Evolutionary conservation across 2,329 filamentous ascomycete genomes (phyloP).

Genomic region (Ophioceras dolichostomum): DNA sequence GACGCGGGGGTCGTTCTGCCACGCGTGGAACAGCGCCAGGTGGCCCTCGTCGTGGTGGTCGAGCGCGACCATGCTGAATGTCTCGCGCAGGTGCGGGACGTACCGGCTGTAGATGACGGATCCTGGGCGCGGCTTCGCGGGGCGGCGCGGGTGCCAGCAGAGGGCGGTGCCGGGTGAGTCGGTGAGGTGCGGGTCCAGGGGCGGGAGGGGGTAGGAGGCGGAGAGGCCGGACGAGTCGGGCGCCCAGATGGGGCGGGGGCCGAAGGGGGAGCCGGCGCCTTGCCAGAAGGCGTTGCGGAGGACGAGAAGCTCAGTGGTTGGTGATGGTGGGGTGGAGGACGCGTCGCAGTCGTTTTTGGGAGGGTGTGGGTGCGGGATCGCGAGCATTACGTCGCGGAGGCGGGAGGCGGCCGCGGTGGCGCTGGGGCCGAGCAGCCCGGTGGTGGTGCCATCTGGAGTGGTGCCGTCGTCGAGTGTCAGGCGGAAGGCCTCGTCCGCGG

Average conservation of each 20-base stretch:
- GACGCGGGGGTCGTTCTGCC: conserved; percentile 77
- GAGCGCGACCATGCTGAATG: conserved; percentile 65
- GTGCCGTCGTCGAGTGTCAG: conserved; percentile 26
- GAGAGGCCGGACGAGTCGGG: conserved; percentile 27
- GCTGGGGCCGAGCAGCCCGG: neutral
- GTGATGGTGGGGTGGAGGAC: no score
- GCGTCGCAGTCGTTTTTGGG: neutral
- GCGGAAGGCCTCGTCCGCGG: conserved; percentile 34
- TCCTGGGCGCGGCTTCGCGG: conserved; percentile 58
- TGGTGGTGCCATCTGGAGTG: no score
- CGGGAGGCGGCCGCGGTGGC: neutral
- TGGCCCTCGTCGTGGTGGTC: conserved; percentile 54
- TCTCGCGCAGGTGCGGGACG: conserved; percentile 63
- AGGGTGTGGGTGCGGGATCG: neutral
- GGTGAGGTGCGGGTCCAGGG: conserved; percentile 34
- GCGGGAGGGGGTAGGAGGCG: conserved; percentile 30
- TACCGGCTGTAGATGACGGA: conserved; percentile 66
- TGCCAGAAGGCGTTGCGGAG: conserved; percentile 9
- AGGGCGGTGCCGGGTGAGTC: conserved; percentile 17
- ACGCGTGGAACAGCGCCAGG: conserved; percentile 59
- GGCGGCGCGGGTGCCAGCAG: conserved; percentile 55
- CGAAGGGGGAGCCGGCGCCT: conserved; percentile 44
- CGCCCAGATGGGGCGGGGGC: conserved; percentile 50
- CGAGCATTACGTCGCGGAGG: conserved; percentile 2
- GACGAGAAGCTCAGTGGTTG: conserved; percentile 1